Conservation (phyloP, 1,284 basidiomycete species). For the Moesziomyces sp. region DNA sequence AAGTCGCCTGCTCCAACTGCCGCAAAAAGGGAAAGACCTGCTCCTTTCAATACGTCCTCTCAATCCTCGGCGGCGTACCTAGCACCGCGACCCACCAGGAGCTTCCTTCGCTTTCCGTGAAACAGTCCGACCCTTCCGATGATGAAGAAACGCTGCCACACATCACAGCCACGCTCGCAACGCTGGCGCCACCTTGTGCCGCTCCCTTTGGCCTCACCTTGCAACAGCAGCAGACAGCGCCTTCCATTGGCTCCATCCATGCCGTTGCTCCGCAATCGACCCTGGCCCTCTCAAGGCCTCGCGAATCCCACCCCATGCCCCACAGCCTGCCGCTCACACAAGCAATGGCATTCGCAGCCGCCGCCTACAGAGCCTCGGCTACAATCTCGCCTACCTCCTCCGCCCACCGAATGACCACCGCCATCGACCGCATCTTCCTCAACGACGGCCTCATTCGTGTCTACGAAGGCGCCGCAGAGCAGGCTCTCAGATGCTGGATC, state of each 20-base stretch:
- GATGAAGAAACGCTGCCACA: too few relatives aligned
- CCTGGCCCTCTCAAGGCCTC: neutral
- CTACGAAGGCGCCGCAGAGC: conserved; percentile 33
- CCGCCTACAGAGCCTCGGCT: neutral
- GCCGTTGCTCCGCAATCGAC: neutral
- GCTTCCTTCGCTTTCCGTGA: neutral
- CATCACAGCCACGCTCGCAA: neutral
- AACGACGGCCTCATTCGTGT: conserved; percentile 29
- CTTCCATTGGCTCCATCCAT: too few relatives aligned
- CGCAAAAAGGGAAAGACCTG: conserved; percentile 30
- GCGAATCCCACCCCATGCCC: neutral
- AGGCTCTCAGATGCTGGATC: conserved; percentile 31
- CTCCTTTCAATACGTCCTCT: conserved; percentile 27
- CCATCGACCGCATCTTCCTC: conserved; percentile 29
- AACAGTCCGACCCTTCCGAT: too few relatives aligned
- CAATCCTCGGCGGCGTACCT: conserved; percentile 23
- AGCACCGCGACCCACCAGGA: neutral
- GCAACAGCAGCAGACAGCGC: too few relatives aligned
- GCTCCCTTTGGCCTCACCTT: too few relatives aligned
- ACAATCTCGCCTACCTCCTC: conserved; percentile 15
- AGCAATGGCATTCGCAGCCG: neutral
- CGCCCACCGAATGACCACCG: conserved; percentile 9
- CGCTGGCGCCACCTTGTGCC: too few relatives aligned
- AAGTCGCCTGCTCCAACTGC: conserved; percentile 29
- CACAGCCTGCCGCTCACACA: neutral